phyloP scores from a whole-genome alignment of 2,329 filamentous ascomycete species.

The Sporothrix brunneoviolacea region DNA sequence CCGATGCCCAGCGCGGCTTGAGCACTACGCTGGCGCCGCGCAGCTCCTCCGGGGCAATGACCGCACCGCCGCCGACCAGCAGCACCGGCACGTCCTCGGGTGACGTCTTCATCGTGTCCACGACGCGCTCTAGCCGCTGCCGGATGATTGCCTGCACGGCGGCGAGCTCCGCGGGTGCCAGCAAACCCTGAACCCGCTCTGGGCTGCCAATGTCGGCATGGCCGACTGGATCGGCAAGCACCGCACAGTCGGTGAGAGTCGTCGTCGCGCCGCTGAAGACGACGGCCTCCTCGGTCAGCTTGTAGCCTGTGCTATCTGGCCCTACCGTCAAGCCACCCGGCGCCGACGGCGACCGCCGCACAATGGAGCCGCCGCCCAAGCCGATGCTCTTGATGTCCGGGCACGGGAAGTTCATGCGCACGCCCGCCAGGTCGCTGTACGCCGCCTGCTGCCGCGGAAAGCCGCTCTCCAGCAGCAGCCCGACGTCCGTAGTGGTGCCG shows the following conservation, averaged over 20 bases:
- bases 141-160: slow-evolving; percentile 36
- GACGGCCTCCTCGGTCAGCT: slow-evolving; percentile 45
- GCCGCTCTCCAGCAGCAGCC: slow-evolving; percentile 52
- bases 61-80: slow-evolving; percentile 57
- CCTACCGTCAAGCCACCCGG: slow-evolving; percentile 36
- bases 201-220: slow-evolving; percentile 37
- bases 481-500: slow-evolving; percentile 60
- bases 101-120: slow-evolving; percentile 58
- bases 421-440: slow-evolving; percentile 55
- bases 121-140: slow-evolving; percentile 45
- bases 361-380: slow-evolving; percentile 51
- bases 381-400: slow-evolving; percentile 55
- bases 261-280: slow-evolving; percentile 50
- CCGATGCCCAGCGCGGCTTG: slow-evolving; percentile 49
- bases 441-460: slow-evolving; percentile 58
- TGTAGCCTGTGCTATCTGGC: slow-evolving; percentile 26
- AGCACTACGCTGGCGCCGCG: slow-evolving; percentile 49
- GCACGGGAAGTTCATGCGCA: slow-evolving; percentile 54
- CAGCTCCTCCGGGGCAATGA: slow-evolving; percentile 50
- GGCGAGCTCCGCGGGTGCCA: slow-evolving; percentile 28
- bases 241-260: slow-evolving; percentile 53
- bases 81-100: slow-evolving; percentile 53
- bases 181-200: slow-evolving; percentile 27
- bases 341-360: slow-evolving; percentile 33
- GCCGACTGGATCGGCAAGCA: slow-evolving; percentile 26